Conservation (phyloP, 1,284 basidiomycete species). For the Puccinia novopanici region DNA sequence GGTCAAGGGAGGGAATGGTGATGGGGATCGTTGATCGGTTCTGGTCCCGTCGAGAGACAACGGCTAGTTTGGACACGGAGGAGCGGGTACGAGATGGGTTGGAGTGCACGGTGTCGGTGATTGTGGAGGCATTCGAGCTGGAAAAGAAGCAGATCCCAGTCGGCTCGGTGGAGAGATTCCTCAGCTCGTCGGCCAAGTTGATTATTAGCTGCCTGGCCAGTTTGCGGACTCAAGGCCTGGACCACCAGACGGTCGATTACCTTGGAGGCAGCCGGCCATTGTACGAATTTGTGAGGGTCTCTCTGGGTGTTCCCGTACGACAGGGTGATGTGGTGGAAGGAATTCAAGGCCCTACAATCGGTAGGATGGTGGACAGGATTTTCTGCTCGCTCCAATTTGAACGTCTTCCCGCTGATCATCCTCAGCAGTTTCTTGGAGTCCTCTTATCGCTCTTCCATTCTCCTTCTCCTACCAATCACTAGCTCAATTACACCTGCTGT, state of each 20-base stretch:
- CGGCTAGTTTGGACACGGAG: conserved; percentile 29
- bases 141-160: background rate
- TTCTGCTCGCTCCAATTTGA: conserved; percentile 2
- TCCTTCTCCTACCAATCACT: background rate
- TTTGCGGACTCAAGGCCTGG: background rate
- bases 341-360: background rate
- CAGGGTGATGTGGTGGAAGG: conserved; percentile 17
- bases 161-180: background rate
- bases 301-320: background rate
- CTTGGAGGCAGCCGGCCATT: conserved; percentile 4
- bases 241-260: background rate
- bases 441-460: background rate
- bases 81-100: conserved; percentile 8
- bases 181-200: background rate
- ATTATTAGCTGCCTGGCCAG: background rate
- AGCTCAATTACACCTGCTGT: too few species aligned
- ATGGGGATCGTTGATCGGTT: background rate
- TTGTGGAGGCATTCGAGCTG: background rate
- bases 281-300: conserved; percentile 24
- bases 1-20: background rate
- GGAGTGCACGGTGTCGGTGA: background rate
- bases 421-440: background rate
- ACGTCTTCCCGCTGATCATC: background rate
- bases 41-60: conserved; percentile 2
- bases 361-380: conserved; percentile 27